These are phyloP conservation scores for Gynandropsis gynandra DNA, from an alignment of 345 rosid species.

Conservation along the genomic window DNA sequence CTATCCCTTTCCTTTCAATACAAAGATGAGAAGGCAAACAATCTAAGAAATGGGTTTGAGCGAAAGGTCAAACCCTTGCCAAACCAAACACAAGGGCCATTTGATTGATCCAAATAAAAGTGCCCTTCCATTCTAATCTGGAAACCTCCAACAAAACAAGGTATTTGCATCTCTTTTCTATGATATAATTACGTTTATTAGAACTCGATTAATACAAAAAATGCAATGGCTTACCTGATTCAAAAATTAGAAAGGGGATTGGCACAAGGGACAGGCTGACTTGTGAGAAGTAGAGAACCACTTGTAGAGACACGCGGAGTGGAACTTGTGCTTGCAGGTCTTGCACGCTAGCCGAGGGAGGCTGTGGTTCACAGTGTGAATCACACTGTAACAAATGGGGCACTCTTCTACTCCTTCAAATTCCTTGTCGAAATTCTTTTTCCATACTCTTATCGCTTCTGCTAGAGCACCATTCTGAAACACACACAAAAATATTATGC, in stretches of 20 bases:
- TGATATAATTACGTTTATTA: too few species aligned
- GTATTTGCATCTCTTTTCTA: too few species aligned
- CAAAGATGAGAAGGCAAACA: too few species aligned
- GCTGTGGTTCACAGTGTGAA: constrained; percentile 80
- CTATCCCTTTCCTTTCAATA: too few species aligned
- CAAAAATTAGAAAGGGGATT: constrained; percentile 71
- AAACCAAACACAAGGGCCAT: too few species aligned
- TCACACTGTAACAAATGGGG: constrained; percentile 96
- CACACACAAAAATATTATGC: too few species aligned
- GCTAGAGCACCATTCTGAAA: constrained; percentile 98
- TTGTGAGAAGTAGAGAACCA: constrained; percentile 92
- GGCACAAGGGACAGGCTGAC: constrained; percentile 89
- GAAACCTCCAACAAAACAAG: too few species aligned
- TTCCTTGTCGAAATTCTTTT: constrained; percentile 86
- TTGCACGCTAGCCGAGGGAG: constrained; percentile 90
- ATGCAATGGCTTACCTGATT: background rate
- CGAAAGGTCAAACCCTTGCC: too few species aligned
- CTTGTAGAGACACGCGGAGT: constrained; percentile 82
- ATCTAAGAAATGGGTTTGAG: too few species aligned
- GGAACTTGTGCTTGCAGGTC: constrained; percentile 96
- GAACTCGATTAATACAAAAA: too few species aligned
- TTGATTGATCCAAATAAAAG: too few species aligned
- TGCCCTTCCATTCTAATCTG: too few species aligned
- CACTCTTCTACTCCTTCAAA: constrained; percentile 98
- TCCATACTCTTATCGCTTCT: constrained; percentile 90